phyloP scores from a whole-genome alignment of 371 early-diverging fungal species.

The Mortierella sp. region DNA sequence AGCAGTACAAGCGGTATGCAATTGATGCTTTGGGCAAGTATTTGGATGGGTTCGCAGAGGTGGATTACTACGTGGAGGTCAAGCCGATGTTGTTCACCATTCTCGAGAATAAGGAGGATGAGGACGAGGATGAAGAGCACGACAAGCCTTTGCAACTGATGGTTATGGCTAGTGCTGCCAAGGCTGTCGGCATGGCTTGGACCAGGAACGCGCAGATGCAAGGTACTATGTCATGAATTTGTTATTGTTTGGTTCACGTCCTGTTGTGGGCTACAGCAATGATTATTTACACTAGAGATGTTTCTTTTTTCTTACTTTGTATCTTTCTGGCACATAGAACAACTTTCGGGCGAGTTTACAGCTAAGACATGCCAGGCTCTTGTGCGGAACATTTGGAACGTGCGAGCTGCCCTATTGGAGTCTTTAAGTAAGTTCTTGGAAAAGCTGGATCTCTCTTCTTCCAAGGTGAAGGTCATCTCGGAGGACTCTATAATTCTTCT shows the following conservation, averaged over 20 bases:
- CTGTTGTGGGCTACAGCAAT: neutral
- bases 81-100: conserved; percentile 71
- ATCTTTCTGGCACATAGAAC: conserved; percentile 14
- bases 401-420: conserved; percentile 74
- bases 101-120: conserved; percentile 65
- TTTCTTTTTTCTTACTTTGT: conserved; percentile 1
- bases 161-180: conserved; percentile 82
- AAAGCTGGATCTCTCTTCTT: conserved; percentile 22
- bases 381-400: conserved; percentile 81
- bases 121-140: conserved; percentile 78
- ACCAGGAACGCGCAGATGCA: conserved; percentile 62
- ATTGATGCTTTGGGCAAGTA: conserved; percentile 76
- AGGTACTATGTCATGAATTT: conserved; percentile 49
- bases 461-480: neutral
- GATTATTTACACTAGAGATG: neutral
- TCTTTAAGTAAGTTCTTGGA: conserved; percentile 67
- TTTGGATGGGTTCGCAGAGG: conserved; percentile 66
- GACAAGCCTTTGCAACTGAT: conserved; percentile 75
- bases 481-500: conserved; percentile 24
- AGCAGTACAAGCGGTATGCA: conserved; percentile 77
- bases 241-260: neutral
- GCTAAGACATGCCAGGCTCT: conserved; percentile 58
- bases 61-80: conserved; percentile 70
- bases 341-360: conserved; percentile 59
- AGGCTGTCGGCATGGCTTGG: conserved; percentile 73